These are phyloP conservation scores for Amanita inopinata DNA, from an alignment of 768 basidiomycete genomes.

Conservation along the genomic window DNA sequence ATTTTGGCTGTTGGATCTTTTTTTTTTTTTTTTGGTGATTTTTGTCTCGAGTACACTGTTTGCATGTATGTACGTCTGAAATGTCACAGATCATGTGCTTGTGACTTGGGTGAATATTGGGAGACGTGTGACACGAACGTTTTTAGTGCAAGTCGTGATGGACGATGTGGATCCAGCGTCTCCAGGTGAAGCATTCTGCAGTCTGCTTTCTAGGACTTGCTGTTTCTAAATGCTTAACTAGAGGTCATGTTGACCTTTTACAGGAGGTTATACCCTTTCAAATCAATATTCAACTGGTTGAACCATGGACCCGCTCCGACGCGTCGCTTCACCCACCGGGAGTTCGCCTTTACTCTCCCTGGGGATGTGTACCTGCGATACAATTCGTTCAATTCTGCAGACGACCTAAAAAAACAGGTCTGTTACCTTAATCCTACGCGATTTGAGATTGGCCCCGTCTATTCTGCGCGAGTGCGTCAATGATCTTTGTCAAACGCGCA, in stretches of 20 bases:
- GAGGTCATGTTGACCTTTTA: slow-evolving; percentile 65
- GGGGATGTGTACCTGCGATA: slow-evolving; percentile 93
- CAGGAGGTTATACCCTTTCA: slow-evolving; percentile 87
- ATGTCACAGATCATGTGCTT: slow-evolving; percentile 7
- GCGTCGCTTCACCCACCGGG: slow-evolving; percentile 83
- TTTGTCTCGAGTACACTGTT: not conserved
- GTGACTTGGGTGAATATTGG: slow-evolving; percentile 2
- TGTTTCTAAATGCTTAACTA: slow-evolving; percentile 10
- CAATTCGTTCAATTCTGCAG: slow-evolving; percentile 76
- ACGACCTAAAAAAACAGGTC: slow-evolving; percentile 89
- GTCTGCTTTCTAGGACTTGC: not conserved
- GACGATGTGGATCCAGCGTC: slow-evolving; percentile 14
- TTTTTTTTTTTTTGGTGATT: not conserved
- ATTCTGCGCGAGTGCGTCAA: slow-evolving; percentile 66
- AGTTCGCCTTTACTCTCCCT: slow-evolving; percentile 89
- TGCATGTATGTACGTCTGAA: not conserved
- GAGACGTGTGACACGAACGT: not conserved
- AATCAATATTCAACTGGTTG: slow-evolving; percentile 88
- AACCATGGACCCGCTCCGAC: slow-evolving; percentile 82
- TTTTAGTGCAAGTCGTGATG: not conserved
- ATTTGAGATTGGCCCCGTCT: slow-evolving; percentile 96
- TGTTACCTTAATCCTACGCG: slow-evolving; percentile 79
- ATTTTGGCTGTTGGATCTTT: slow-evolving; percentile 8
- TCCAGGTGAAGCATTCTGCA: slow-evolving; percentile 13
- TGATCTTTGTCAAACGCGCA: too few relatives aligned